Evolutionary conservation across 805 yeast species (phyloP).

Genomic region (Wickerhamiella nectarea): DNA sequence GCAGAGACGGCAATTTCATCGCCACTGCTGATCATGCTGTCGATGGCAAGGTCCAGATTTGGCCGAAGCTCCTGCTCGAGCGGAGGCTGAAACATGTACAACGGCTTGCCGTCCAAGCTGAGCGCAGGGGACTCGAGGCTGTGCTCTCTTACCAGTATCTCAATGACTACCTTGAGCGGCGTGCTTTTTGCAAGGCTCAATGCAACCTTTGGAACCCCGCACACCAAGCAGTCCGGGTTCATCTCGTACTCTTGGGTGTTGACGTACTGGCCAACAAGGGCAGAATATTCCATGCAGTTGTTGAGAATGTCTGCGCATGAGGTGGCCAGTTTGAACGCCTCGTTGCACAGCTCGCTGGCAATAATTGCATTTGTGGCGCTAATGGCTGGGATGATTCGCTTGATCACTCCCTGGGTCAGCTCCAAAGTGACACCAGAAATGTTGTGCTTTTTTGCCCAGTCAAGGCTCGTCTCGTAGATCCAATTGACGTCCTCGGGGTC

Average conservation of each 20-base stretch:
- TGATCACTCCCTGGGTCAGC: constrained; percentile 74
- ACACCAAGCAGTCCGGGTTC: constrained; percentile 57
- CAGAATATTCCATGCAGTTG: constrained; percentile 80
- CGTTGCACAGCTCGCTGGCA: constrained; percentile 81
- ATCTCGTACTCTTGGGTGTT: constrained; percentile 55
- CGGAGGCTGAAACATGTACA: constrained; percentile 37
- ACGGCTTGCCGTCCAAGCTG: constrained; percentile 28
- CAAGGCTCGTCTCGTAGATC: constrained; percentile 41
- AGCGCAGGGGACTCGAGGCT: constrained; percentile 34
- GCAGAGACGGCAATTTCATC: constrained; percentile 45
- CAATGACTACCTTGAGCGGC: constrained; percentile 34
- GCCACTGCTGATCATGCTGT: constrained; percentile 29
- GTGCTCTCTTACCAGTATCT: constrained; percentile 24
- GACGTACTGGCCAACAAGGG: constrained; percentile 64
- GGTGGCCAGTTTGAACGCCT: constrained; percentile 66
- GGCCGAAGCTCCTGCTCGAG: constrained; percentile 34
- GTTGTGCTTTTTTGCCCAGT: constrained; percentile 49
- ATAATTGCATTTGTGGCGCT: constrained; percentile 88
- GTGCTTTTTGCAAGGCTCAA: constrained; percentile 16
- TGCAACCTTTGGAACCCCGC: constrained; percentile 35
- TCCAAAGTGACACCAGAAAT: constrained; percentile 59
- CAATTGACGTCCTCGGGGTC: constrained; percentile 48
- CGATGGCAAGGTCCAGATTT: constrained; percentile 30
- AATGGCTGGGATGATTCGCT: constrained; percentile 84
- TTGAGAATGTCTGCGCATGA: constrained; percentile 50